phyloP scores from a whole-genome alignment of 2,329 filamentous ascomycete genomes.

The Tolypocladium sp. region DNA sequence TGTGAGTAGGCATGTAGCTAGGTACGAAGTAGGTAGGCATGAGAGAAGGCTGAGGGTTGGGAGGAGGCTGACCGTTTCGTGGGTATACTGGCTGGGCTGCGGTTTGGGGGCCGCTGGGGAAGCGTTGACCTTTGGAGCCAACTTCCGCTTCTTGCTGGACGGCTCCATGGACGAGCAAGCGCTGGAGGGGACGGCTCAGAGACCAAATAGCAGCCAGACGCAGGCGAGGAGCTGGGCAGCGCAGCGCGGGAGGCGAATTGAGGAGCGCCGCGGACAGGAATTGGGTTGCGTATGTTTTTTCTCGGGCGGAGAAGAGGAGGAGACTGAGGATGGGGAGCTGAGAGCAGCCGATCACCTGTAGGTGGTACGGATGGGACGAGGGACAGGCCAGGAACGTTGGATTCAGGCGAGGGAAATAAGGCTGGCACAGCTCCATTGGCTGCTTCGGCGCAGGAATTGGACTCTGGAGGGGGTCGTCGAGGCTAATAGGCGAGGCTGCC shows the following conservation, averaged over 20 bases:
- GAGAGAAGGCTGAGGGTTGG: conserved; percentile 4
- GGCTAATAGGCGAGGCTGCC: conserved; percentile 17
- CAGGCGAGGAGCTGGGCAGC: background rate
- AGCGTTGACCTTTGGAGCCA: conserved; percentile 31
- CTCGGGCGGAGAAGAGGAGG: background rate
- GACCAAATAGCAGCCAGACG: background rate
- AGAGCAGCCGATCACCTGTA: background rate
- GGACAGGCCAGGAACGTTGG: conserved; percentile 1
- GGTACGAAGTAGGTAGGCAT: no score
- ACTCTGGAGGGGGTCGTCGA: conserved; percentile 10
- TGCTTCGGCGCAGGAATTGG: conserved; percentile 9
- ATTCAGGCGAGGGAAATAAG: conserved; percentile 14
- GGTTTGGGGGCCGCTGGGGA: conserved; percentile 17
- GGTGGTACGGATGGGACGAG: background rate
- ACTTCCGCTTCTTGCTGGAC: conserved; percentile 32
- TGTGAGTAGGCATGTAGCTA: background rate
- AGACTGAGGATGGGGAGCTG: background rate
- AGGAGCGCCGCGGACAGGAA: background rate
- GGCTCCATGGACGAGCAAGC: conserved; percentile 27
- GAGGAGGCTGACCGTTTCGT: conserved; percentile 24
- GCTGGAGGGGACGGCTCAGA: conserved; percentile 7
- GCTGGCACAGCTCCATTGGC: conserved; percentile 12
- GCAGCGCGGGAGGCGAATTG: background rate
- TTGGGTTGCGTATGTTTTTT: background rate
- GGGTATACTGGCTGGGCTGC: conserved; percentile 20